Evolutionary conservation across 108 stramenopile species (phyloP), one percentile per base, ranked within the genome.

Genomic region (Mediolabrus comicus): DNA sequence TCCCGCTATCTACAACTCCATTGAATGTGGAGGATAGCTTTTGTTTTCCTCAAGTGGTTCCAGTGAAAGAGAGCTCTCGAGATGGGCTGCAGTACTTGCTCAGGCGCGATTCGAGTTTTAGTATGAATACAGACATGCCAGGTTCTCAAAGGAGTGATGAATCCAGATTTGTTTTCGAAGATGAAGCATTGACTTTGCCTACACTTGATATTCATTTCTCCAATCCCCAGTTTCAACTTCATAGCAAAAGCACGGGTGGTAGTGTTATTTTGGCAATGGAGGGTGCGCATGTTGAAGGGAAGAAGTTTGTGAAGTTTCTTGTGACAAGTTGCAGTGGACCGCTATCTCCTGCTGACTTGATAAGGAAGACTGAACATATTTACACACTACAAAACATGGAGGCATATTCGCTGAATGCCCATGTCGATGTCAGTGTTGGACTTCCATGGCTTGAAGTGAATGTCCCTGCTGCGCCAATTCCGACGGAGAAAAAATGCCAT

Each of bases 381-480:
- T 73, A 74, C 67, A 66, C 55, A 13, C 66, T 74, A 13, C 46
- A 54, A 27, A 67, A 63, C 30, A 58, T 74, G 34, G 72, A 67
- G 72, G 51, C 41, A 1, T 74, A 68, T 19, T 57, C 56, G 8
- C 26, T 63, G 32, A 53, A 54, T 65, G 27, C 64, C 4, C 53
- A 53, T 12, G 53, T 72, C 36, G 71, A 72, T 22, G 16, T 72
- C 53, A 24, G 29, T 29, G 64, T 65, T 38, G 83, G 83, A 3
- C 83, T 84, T 62, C 80, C 76, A 3, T 84, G 83, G 83, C 80
- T 84, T 30, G 75, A 84, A 62, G 69, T 83, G 38, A 59, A 62
- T 32, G 31, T 30, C 2, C 71, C 79, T 43, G 29, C 3, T 57
- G 41, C 5, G 30, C 16, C 28, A 12, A 59, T 19, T 46, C 17